phyloP scores from a whole-genome alignment of 345 rosid species.

The Theobroma cacao region DNA sequence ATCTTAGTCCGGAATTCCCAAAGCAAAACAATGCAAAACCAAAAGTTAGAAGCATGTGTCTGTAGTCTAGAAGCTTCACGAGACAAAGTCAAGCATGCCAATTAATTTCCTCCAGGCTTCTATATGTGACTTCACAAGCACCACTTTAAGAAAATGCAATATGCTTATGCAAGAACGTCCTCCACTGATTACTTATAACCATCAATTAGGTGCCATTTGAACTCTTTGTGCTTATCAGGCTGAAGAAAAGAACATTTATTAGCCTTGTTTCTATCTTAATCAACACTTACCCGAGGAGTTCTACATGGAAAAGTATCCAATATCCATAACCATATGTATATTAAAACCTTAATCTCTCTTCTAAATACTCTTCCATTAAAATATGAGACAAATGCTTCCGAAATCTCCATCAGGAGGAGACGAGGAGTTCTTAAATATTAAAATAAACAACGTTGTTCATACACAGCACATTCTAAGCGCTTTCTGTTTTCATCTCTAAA shows the following conservation, averaged over 20 bases:
- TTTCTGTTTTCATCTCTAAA: constrained; percentile 33
- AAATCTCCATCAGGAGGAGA: constrained; percentile 17
- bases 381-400: constrained; percentile 27
- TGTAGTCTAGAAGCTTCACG: constrained; percentile 9
- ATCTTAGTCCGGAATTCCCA: not conserved
- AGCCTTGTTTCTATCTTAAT: constrained; percentile 17
- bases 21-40: not conserved
- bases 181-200: constrained; percentile 5
- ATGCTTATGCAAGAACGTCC: constrained; percentile 7
- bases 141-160: not conserved
- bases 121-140: constrained; percentile 5
- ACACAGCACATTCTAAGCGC: constrained; percentile 38
- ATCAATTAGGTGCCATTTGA: constrained; percentile 11
- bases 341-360: constrained; percentile 18
- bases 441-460: constrained; percentile 25
- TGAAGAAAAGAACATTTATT: not conserved
- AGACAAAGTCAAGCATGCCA: constrained; percentile 11
- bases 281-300: constrained; percentile 21
- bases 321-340: constrained; percentile 10
- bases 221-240: constrained; percentile 7
- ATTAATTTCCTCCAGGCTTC: constrained; percentile 11
- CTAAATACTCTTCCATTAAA: constrained; percentile 18
- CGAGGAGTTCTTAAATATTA: constrained; percentile 18
- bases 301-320: constrained; percentile 21
- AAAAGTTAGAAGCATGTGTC: not conserved